Evolutionary conservation across 208 protist genomes (phyloP).

Genomic region (Plasmodiophora brassicae): DNA sequence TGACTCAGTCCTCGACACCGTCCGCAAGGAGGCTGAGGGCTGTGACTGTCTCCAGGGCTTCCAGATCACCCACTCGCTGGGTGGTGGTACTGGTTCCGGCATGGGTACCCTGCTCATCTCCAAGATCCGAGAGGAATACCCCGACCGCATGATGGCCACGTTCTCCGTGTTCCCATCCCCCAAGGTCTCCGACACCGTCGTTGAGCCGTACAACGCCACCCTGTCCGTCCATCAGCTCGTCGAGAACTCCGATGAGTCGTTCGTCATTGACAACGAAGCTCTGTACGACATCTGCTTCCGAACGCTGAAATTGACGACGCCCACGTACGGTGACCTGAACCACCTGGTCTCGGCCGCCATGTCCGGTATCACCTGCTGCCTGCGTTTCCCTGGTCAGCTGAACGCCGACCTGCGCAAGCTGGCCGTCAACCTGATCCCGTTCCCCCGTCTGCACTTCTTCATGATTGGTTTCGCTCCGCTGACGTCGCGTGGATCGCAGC

Average conservation of each 20-base stretch:
- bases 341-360: conserved; percentile 86
- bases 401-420: conserved; percentile 92
- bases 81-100: conserved; percentile 93
- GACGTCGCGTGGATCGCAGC: conserved; percentile 65
- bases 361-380: conserved; percentile 86
- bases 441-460: conserved; percentile 97
- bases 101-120: conserved; percentile 94
- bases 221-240: conserved; percentile 93
- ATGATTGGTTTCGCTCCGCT: conserved; percentile 91
- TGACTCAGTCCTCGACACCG: conserved; percentile 89
- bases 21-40: conserved; percentile 93
- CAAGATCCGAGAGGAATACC: conserved; percentile 95
- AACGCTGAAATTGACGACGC: conserved; percentile 90
- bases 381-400: conserved; percentile 92
- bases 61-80: conserved; percentile 94
- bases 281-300: conserved; percentile 97
- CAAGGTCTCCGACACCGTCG: conserved; percentile 93
- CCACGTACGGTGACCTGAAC: conserved; percentile 93
- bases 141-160: conserved; percentile 95
- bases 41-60: conserved; percentile 97
- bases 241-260: conserved; percentile 90
- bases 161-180: conserved; percentile 96
- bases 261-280: conserved; percentile 97
- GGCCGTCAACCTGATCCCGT: conserved; percentile 93
- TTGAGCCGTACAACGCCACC: conserved; percentile 94